Base-by-base conservation (phyloP, 495 filamentous ascomycete genomes). In the Daldinia childiae region DNA sequence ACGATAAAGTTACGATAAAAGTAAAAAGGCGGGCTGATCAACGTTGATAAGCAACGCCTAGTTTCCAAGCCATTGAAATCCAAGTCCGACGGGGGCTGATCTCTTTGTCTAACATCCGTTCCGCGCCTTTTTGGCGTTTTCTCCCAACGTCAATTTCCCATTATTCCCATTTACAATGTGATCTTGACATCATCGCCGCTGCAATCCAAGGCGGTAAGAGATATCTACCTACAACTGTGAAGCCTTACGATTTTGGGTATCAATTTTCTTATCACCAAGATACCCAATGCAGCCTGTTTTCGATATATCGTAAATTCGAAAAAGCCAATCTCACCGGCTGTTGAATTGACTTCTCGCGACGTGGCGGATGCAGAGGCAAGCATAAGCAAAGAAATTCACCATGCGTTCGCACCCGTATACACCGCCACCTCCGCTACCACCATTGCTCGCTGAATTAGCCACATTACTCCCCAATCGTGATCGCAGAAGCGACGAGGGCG, bases 391-490 rank as follows among this genome's bases (percentile, higher is more conserved):
- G 19, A 9, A n/a, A 54, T 14, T 29, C 71, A 72, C 2, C 19
- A 80, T 80, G 79, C 79, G 79, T 66, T 80, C 79, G 30, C 79
- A 66, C 69, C 75, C 77, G n/a, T 78, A 78, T 71, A 74, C 74
- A 1, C 58, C 77, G 17, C 72, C 77, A 19, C 74, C 80, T 38
- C 77, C 79, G 5, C 67, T 81, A 3, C 78, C 81, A 8, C 76
- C 79, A 3, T 68, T 83, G 32, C 81, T 83, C 12, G 65, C 78
- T 50, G 82, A 84, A 52, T 62, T 85, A 24, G 80, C 85, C 14
- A 76, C 80, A 41, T 80, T 83, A 27, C 82, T 88, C 0, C 79
- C 87, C 29, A 83, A 87, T 59, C 79, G 85, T 50, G 83, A 82
- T 68, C 74, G 26, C 64, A 82, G 36, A 19, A 62, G 57, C 52